Evolutionary conservation across 345 rosid genomes (phyloP).

Genomic region (Chamaenerion angustifolium): DNA sequence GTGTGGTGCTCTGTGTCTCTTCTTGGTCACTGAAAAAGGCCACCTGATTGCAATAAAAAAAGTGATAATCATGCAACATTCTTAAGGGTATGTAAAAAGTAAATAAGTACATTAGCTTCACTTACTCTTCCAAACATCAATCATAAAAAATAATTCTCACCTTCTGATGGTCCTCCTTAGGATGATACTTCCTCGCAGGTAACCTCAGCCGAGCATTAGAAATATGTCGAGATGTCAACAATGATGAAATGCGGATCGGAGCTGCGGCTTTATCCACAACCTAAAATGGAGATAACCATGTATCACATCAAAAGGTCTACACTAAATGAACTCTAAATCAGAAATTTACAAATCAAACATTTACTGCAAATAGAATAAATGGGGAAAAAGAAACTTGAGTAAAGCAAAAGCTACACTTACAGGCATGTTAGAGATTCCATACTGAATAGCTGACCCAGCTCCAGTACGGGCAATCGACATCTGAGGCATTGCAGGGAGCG

Average conservation of each 20-base stretch:
- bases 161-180: slow-evolving; percentile 56
- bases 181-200: slow-evolving; percentile 70
- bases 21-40: slow-evolving; percentile 80
- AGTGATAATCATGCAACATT: background rate
- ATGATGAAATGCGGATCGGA: slow-evolving; percentile 60
- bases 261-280: slow-evolving; percentile 72
- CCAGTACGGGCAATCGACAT: slow-evolving; percentile 72
- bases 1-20: slow-evolving; percentile 65
- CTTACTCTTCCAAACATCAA: too few species aligned
- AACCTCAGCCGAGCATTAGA: slow-evolving; percentile 58
- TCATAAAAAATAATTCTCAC: slow-evolving; percentile 14
- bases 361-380: background rate
- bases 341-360: background rate
- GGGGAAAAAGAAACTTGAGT: background rate
- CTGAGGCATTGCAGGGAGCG: slow-evolving; percentile 84
- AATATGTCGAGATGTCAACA: slow-evolving; percentile 70
- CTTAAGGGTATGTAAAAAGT: background rate
- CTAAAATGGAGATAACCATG: slow-evolving; percentile 16
- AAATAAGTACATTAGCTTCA: background rate
- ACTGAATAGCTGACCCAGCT: slow-evolving; percentile 62
- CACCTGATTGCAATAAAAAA: slow-evolving; percentile 34
- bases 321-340: background rate
- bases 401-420: slow-evolving; percentile 22
- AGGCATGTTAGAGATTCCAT: slow-evolving; percentile 84
- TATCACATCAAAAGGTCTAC: too few species aligned